Base-by-base conservation (phyloP, 768 basidiomycete genomes). In the Gyrodon lividus region DNA sequence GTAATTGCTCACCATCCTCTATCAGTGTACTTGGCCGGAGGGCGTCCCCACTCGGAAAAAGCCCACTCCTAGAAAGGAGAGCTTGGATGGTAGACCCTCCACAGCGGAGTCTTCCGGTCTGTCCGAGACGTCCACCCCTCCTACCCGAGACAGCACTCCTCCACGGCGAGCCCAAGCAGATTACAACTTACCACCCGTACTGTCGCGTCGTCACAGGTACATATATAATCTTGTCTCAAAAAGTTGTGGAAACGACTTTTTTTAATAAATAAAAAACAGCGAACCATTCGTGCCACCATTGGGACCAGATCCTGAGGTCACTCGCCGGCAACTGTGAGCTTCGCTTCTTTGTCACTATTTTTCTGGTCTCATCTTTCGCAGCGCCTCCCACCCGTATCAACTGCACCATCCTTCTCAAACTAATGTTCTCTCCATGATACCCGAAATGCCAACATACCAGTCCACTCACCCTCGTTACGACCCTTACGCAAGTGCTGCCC, bases 11-110 rank as follows among this genome's bases (percentile, higher is more conserved):
- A 54, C 48, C 33, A 39, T 40, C 35, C 6, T 26, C 8, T 34
- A 56, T 4, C 53, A 89, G 89, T 91, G 89, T 66, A 87, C 83
- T 44, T 92, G 89, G 89, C 89, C 89, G 6, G 88, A 91, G 62
- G 84, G 82, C 6, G 79, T 83, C n/a, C 83, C 86, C 23, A 67
- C 81, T 30, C 79, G 87, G 53, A 89, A 87, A 71, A 87, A 86
- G 70, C 74, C 80, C 26, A 52, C 77, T 1, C 67, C 74, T 1
- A 75, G 79, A 58, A 83, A 83, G 62, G 83, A 86, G 43, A 75
- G 80, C 10, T 61, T 75, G 19, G 86, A 86, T 54, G 79, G 78
- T 34, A 74, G 83, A 28, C 86, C 86, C 30, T 89, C 86, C 1
- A 88, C 89, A 9, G 83, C 86, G n/a, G 83, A 81, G 14, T 89